Evolutionary conservation across 768 basidiomycete species (phyloP), one percentile per base, ranked within the genome.

Genomic region (Paxillus involutus): DNA sequence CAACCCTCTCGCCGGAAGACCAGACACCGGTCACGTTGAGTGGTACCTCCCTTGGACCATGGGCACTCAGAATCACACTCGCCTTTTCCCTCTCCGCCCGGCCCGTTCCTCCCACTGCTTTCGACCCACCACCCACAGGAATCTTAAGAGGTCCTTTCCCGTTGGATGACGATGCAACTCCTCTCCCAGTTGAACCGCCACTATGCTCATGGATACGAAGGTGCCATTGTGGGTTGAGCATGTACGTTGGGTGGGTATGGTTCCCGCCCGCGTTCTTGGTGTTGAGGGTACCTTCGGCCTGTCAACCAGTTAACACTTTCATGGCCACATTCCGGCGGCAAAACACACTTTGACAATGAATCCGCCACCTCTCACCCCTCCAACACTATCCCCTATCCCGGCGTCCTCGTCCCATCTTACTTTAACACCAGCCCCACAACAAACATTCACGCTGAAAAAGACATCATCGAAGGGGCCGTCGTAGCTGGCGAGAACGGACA

Each of bases 191-290:
- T 13, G 47, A 5, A 6, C 40, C n/a, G 9, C 51, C 12, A 17
- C 57, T 61, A 4, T 71, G 62, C 4, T 80, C 73, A 49, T 77
- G 73, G 17, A 96, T 71, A 7, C 71, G 77, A 13, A 98, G 74
- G 51, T 80, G 78, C 69, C 91, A 98, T 64, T 97, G 93, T 0
- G 95, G 95, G 64, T 98, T 98, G 46, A 82, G 70, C 85, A 96
- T 89, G 69, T 89, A 97, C 0, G 88, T 86, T 1, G 91, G 83
- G 59, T 84, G 77, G 5, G 83, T 81, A 52, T 85, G 81, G 63
- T 94, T 95, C 2, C 96, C 96, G 0, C 96, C 96, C 0, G 91
- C 81, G 29, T 83, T 91, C 59, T 84, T 85, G 35, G 71, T 78
- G 0, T 85, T 86, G 57, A 96, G 77, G 0, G 73, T 63, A 8